phyloP scores from a whole-genome alignment of 192 early-diverging fungal genomes.

The Rhizoclosmatium globosum region DNA sequence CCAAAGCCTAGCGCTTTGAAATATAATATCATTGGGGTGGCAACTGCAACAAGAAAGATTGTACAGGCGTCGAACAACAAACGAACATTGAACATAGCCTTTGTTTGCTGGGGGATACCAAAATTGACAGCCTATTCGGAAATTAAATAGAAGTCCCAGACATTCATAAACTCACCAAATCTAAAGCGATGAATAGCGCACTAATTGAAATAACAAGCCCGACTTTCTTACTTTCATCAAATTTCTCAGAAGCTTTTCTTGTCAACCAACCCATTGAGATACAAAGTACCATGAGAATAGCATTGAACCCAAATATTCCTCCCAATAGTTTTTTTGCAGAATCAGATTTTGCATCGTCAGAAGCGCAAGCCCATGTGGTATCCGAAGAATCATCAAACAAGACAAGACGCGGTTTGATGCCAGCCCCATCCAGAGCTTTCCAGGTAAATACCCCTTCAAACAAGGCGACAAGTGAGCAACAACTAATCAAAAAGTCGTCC shows the following conservation, averaged over 20 bases:
- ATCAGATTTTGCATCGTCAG: background rate
- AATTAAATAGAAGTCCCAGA: no score
- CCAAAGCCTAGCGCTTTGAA: no score
- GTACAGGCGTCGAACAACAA: no score
- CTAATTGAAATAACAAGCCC: background rate
- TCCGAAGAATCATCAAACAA: background rate
- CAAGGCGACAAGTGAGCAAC: background rate
- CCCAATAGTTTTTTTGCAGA: background rate
- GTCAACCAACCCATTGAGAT: background rate
- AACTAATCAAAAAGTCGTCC: background rate
- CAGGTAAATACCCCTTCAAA: background rate
- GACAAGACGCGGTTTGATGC: background rate
- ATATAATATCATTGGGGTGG: no score
- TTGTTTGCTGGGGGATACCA: no score
- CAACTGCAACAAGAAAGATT: no score
- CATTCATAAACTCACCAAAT: background rate
- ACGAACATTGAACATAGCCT: no score
- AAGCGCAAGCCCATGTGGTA: background rate
- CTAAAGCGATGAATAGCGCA: background rate
- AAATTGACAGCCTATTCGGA: no score
- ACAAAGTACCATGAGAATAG: background rate
- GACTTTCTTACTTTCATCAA: background rate
- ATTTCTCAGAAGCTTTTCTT: background rate
- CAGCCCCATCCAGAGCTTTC: background rate
- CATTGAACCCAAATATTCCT: background rate